A percentile compares a stretch with the other conserved stretches of the same genome.
These are phyloP conservation scores for Fusarium nygamai DNA, from an alignment of 2,329 filamentous ascomycete genomes.

Conservation along the genomic window DNA sequence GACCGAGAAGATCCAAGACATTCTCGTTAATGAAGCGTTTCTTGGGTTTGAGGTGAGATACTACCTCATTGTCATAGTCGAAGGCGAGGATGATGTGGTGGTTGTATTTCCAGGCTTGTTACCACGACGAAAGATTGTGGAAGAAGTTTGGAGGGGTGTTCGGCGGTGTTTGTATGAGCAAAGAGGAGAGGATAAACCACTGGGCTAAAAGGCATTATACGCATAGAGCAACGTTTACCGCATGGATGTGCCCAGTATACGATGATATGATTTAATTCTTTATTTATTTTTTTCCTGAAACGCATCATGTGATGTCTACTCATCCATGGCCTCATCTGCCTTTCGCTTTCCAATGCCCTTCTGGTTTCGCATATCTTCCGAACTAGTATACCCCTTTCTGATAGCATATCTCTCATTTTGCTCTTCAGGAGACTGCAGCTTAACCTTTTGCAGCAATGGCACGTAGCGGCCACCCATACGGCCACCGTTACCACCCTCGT, in stretches of 20 bases:
- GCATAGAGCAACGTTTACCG: neutral
- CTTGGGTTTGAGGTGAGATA: conserved; percentile 89
- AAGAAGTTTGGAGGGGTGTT: conserved; percentile 89
- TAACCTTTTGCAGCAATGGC: conserved; percentile 62
- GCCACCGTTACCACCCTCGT: conserved; percentile 65
- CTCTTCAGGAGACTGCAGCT: conserved; percentile 61
- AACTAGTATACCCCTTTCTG: conserved; percentile 65
- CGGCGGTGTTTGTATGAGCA: conserved; percentile 80
- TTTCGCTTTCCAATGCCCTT: conserved; percentile 47
- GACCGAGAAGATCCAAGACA: conserved; percentile 89
- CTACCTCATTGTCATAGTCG: conserved; percentile 89
- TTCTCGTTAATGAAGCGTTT: conserved; percentile 96
- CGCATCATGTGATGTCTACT: conserved; percentile 25
- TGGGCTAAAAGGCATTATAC: conserved; percentile 21
- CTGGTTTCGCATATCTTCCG: conserved; percentile 58
- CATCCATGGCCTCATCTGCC: conserved; percentile 37
- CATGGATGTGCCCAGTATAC: neutral
- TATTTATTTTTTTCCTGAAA: conserved; percentile 10
- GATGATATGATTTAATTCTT: neutral
- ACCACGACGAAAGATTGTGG: conserved; percentile 78
- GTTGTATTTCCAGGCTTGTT: conserved; percentile 92
- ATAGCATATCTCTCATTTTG: conserved; percentile 71
- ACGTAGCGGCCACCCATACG: conserved; percentile 64
- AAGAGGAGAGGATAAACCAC: conserved; percentile 47
- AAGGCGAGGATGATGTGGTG: conserved; percentile 86